A percentile compares a stretch with the other conserved stretches of the same genome.
Conservation (phyloP, 2,329 filamentous ascomycete genomes). For the Graphium sp. region DNA sequence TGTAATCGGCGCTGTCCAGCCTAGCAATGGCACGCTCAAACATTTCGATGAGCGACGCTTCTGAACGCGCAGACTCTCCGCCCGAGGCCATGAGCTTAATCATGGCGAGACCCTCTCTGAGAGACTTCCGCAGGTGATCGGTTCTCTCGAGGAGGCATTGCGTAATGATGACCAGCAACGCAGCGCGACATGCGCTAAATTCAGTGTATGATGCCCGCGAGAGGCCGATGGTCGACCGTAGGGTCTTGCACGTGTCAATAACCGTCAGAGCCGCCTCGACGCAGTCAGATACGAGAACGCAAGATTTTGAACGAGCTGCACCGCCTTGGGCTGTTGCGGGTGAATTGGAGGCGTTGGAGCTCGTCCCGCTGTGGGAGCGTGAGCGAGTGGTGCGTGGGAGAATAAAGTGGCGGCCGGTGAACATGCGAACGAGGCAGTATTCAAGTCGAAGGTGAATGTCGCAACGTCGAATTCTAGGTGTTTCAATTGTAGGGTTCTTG, state of each 20-base stretch:
- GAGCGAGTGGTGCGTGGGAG: constrained; percentile 13
- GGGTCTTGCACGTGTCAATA: constrained; percentile 28
- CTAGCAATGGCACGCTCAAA: constrained; percentile 29
- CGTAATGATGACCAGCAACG: constrained; percentile 27
- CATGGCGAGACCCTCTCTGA: constrained; percentile 29
- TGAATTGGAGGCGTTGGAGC: constrained; percentile 12
- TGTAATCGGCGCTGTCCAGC: constrained; percentile 23
- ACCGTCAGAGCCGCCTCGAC: constrained; percentile 33
- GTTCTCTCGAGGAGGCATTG: constrained; percentile 19
- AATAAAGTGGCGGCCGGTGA: constrained; percentile 34
- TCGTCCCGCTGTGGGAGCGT: constrained; percentile 5
- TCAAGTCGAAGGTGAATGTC: constrained; percentile 33
- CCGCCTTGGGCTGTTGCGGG: constrained; percentile 11
- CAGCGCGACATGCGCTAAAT: constrained; percentile 36
- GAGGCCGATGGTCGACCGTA: constrained; percentile 31
- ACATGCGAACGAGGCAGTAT: constrained; percentile 34
- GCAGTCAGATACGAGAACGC: constrained; percentile 30
- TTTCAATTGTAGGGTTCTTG: constrained; percentile 20
- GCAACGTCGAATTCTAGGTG: constrained; percentile 24
- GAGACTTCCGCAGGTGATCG: constrained; percentile 21
- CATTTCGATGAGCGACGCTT: constrained; percentile 33
- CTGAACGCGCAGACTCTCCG: constrained; percentile 32
- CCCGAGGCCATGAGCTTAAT: constrained; percentile 35
- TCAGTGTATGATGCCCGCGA: constrained; percentile 37
- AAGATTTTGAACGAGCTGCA: constrained; percentile 16